phyloP scores from a whole-genome alignment of 2,329 filamentous ascomycete species.

The Cercospora brassicicola region DNA sequence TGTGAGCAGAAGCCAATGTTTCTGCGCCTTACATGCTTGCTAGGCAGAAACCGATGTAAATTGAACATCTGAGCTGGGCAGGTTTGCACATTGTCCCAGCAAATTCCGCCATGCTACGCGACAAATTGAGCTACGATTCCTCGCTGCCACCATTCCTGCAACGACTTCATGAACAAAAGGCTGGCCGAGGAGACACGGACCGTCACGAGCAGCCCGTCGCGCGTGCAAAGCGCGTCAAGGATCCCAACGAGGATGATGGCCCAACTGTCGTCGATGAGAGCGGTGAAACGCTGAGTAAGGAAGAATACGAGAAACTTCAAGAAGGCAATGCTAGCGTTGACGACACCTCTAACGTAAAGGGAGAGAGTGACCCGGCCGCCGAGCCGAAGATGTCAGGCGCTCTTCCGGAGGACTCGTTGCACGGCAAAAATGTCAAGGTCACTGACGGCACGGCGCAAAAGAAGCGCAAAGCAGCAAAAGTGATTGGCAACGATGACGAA shows the following conservation, averaged over 20 bases:
- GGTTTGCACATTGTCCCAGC: background rate
- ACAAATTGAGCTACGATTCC: slow-evolving; percentile 65
- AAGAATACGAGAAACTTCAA: slow-evolving; percentile 50
- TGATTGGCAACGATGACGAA: slow-evolving; percentile 37
- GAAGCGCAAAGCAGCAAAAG: slow-evolving; percentile 42
- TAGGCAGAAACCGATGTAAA: background rate
- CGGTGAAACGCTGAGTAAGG: slow-evolving; percentile 59
- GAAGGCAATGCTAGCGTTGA: slow-evolving; percentile 6
- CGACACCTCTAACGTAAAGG: slow-evolving; percentile 25
- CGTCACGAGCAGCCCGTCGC: slow-evolving; percentile 48
- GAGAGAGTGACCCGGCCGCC: slow-evolving; percentile 24
- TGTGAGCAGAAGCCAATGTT: background rate
- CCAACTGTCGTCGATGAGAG: slow-evolving; percentile 73
- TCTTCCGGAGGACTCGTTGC: slow-evolving; percentile 30
- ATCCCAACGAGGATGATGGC: slow-evolving; percentile 73
- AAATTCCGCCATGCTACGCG: slow-evolving; percentile 47
- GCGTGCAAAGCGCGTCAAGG: slow-evolving; percentile 52
- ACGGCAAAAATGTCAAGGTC: slow-evolving; percentile 21
- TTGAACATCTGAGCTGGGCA: background rate
- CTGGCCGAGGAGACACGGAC: slow-evolving; percentile 48
- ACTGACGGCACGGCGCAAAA: slow-evolving; percentile 34
- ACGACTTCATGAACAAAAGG: slow-evolving; percentile 54
- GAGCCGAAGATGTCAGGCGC: slow-evolving; percentile 30
- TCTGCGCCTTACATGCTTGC: background rate
- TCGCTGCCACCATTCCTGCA: slow-evolving; percentile 52